Evolutionary conservation across 2,329 filamentous ascomycete genomes (phyloP).

Genomic region (Elsinoe perseae): DNA sequence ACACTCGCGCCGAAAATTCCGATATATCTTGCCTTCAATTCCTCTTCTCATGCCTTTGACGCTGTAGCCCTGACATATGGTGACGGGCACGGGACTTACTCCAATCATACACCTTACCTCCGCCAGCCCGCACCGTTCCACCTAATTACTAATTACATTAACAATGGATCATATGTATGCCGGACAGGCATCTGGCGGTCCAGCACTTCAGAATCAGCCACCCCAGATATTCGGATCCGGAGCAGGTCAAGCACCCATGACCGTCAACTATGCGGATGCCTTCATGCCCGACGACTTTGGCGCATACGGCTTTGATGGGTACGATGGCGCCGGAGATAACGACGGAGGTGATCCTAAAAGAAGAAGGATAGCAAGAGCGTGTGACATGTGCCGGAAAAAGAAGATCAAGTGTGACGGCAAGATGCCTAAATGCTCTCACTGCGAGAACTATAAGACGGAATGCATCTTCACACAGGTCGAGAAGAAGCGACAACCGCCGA

Average conservation of each 20-base stretch:
- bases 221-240: conserved; percentile 15
- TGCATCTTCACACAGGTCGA: conserved; percentile 97
- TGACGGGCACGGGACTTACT: not conserved
- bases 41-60: not conserved
- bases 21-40: not conserved
- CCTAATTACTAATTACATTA: not conserved
- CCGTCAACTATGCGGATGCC: conserved; percentile 16
- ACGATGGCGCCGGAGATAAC: conserved; percentile 23
- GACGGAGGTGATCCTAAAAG: conserved; percentile 64
- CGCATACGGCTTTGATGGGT: conserved; percentile 21
- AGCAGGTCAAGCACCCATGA: conserved; percentile 13
- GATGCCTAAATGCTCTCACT: conserved; percentile 89
- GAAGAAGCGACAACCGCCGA: conserved; percentile 95
- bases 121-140: not conserved
- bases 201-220: conserved; percentile 15
- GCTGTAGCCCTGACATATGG: not conserved
- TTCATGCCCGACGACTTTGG: conserved; percentile 21
- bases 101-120: not conserved
- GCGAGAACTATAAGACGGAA: conserved; percentile 95
- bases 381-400: conserved; percentile 91
- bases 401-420: conserved; percentile 98
- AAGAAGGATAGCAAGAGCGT: conserved; percentile 80
- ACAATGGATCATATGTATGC: conserved; percentile 14
- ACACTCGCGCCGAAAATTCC: not conserved
- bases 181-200: not conserved